Evolutionary conservation across 2,329 filamentous ascomycete genomes (phyloP).

Genomic region (Fusarium brevicatenulatum): DNA sequence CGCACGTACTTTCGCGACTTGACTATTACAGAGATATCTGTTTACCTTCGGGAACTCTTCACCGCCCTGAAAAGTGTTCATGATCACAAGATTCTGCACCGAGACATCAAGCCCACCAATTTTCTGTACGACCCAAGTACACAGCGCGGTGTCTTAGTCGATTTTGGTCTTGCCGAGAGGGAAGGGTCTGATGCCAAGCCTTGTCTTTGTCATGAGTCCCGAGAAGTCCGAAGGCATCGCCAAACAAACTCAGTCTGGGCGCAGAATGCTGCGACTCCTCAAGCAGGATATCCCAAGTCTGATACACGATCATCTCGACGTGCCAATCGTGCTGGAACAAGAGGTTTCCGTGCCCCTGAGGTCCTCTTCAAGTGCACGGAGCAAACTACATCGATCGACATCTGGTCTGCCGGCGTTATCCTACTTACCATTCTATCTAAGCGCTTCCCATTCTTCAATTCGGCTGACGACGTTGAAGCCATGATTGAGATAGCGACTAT

Average conservation of each 20-base stretch:
- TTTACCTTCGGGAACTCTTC: slow-evolving; percentile 91
- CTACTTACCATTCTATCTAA: slow-evolving; percentile 92
- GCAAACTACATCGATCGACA: slow-evolving; percentile 92
- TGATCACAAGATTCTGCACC: slow-evolving; percentile 84
- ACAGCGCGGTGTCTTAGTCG: slow-evolving; percentile 90
- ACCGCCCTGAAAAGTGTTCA: slow-evolving; percentile 87
- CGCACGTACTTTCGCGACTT: slow-evolving; percentile 93
- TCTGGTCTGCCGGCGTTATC: slow-evolving; percentile 98
- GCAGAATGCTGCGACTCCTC: slow-evolving; percentile 59
- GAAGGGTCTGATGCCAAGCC: slow-evolving; percentile 80
- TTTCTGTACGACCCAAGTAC: slow-evolving; percentile 89
- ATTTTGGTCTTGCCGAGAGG: slow-evolving; percentile 95
- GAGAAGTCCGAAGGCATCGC: slow-evolving; percentile 69
- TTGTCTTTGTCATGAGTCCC: slow-evolving; percentile 80
- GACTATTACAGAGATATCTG: slow-evolving; percentile 83
- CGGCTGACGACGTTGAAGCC: slow-evolving; percentile 96
- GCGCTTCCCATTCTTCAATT: slow-evolving; percentile 98
- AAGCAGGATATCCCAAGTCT: slow-evolving; percentile 83
- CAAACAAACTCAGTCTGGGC: slow-evolving; percentile 69
- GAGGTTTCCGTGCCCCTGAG: slow-evolving; percentile 95
- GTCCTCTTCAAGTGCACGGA: slow-evolving; percentile 97
- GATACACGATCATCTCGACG: slow-evolving; percentile 88
- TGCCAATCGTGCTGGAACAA: slow-evolving; percentile 92
- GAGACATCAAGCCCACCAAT: slow-evolving; percentile 97
- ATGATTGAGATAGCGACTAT: slow-evolving; percentile 98